A percentile compares a stretch with the other conserved stretches of the same genome.
phyloP scores from a whole-genome alignment of 2,329 filamentous ascomycete species.

The Ophioceras dolichostomum region DNA sequence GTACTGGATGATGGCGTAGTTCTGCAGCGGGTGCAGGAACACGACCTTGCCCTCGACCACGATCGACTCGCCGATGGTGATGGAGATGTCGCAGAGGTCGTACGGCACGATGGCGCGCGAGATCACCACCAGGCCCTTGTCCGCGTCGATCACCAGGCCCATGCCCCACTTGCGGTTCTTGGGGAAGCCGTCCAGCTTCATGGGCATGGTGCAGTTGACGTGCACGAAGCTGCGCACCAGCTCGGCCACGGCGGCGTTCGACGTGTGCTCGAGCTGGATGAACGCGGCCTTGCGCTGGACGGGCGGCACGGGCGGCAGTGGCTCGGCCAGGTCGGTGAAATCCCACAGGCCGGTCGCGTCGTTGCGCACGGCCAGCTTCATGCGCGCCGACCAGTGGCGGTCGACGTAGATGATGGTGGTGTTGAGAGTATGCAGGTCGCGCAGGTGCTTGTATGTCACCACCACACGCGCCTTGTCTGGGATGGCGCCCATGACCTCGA shows the following conservation, averaged over 20 bases:
- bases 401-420: conserved; percentile 89
- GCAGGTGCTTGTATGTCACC: conserved; percentile 88
- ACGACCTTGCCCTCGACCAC: conserved; percentile 89
- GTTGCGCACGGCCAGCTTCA: conserved; percentile 85
- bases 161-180: conserved; percentile 90
- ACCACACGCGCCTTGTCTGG: conserved; percentile 77
- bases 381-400: conserved; percentile 90
- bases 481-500: conserved; percentile 80
- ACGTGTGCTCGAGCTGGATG: conserved; percentile 80
- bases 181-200: conserved; percentile 97
- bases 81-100: conserved; percentile 88
- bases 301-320: conserved; percentile 62
- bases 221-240: conserved; percentile 92
- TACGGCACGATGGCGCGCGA: conserved; percentile 92
- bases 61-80: conserved; percentile 94
- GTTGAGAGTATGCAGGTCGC: conserved; percentile 87
- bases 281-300: conserved; percentile 74
- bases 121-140: conserved; percentile 88
- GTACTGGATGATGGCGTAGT: conserved; percentile 92
- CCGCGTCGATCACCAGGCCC: conserved; percentile 92
- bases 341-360: conserved; percentile 89
- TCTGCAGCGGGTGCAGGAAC: conserved; percentile 92
- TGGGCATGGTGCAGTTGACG: conserved; percentile 81
- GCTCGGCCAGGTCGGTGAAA: conserved; percentile 72
- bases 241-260: conserved; percentile 81